These are phyloP conservation scores for Dalbergia cochinchinensis DNA, from an alignment of 306 rosid genomes.

Conservation along the genomic window DNA sequence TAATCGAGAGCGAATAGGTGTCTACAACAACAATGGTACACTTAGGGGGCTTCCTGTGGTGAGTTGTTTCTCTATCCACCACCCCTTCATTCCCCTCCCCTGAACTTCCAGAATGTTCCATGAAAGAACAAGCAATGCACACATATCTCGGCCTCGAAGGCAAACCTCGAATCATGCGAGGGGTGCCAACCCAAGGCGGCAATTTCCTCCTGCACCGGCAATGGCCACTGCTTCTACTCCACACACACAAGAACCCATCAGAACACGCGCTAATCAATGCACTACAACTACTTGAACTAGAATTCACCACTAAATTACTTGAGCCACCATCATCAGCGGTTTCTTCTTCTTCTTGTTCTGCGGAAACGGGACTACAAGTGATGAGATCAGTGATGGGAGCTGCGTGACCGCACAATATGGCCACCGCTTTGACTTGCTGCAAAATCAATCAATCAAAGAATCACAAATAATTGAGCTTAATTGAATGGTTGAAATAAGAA, in stretches of 20 bases:
- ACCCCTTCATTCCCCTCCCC: constrained; percentile 58
- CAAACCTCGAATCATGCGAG: constrained; percentile 70
- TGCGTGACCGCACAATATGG: constrained; percentile 91
- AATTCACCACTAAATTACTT: constrained; percentile 22
- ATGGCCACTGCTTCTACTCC: constrained; percentile 93
- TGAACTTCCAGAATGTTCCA: constrained; percentile 61
- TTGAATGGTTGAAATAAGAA: constrained; percentile 8
- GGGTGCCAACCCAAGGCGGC: constrained; percentile 97
- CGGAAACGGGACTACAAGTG: constrained; percentile 71
- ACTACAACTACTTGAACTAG: constrained; percentile 51
- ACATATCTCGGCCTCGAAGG: constrained; percentile 80
- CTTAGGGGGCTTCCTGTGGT: constrained; percentile 66
- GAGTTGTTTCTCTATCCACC: constrained; percentile 65
- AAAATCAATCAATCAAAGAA: constrained; percentile 7
- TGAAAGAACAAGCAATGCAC: constrained; percentile 81
- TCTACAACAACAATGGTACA: constrained; percentile 81
- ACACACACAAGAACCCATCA: constrained; percentile 92
- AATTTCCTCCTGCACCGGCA: constrained; percentile 87
- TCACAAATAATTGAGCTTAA: background rate
- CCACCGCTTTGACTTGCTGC: constrained; percentile 86
- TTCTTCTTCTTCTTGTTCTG: constrained; percentile 39
- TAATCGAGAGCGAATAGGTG: constrained; percentile 76
- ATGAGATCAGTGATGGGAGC: constrained; percentile 77
- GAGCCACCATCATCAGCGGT: background rate
- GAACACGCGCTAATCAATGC: constrained; percentile 84